A percentile compares a stretch with the other conserved stretches of the same genome.
Evolutionary conservation across 805 yeast genomes (phyloP).

Genomic region (Geotrichum ghanense): DNA sequence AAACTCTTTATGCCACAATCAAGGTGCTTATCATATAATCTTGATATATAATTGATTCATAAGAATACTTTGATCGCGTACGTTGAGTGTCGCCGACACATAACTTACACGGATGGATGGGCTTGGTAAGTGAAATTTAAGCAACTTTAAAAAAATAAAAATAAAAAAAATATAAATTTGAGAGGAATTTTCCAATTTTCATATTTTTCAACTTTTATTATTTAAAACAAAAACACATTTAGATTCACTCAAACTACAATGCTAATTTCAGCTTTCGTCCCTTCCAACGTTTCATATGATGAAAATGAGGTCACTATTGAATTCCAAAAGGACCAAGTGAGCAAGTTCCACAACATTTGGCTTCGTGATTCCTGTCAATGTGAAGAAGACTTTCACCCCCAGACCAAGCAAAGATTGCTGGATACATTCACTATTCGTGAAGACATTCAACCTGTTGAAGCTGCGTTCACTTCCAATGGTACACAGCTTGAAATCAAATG

Average conservation of each 20-base stretch:
- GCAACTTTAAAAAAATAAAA: too few species aligned
- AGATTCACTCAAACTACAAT: too few species aligned
- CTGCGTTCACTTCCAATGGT: slow-evolving; percentile 10
- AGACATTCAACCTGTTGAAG: slow-evolving; percentile 20
- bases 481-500: slow-evolving; percentile 21
- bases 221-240: too few species aligned
- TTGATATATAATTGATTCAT: too few species aligned
- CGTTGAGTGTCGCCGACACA: not conserved
- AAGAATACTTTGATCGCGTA: too few species aligned
- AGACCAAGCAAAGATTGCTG: slow-evolving; percentile 48
- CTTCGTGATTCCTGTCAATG: slow-evolving; percentile 57
- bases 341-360: slow-evolving; percentile 39
- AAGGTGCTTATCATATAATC: too few species aligned
- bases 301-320: not conserved
- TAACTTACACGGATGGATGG: not conserved
- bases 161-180: not conserved
- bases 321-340: not conserved
- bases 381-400: slow-evolving; percentile 37
- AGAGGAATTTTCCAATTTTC: not conserved
- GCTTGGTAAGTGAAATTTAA: too few species aligned
- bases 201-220: not conserved
- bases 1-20: too few species aligned
- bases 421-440: slow-evolving; percentile 38
- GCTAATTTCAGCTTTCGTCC: not conserved
- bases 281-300: not conserved